Evolutionary conservation across 2,329 filamentous ascomycete species (phyloP).

Genomic region (Xylogone sp.): DNA sequence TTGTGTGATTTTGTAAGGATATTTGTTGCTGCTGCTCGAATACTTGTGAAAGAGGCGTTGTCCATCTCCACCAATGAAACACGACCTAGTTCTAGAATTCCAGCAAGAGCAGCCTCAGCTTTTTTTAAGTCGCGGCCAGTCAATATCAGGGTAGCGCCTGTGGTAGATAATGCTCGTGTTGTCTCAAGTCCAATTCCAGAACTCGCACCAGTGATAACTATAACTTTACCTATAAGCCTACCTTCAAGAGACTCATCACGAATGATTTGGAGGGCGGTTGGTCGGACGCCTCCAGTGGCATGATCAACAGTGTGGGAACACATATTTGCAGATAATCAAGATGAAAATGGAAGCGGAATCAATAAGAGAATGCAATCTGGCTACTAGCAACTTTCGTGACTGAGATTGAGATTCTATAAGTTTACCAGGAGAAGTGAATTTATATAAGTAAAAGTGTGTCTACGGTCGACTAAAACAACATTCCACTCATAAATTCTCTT

Average conservation of each 20-base stretch:
- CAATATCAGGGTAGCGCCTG: slow-evolving; percentile 31
- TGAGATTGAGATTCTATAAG: no score
- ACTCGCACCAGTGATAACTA: slow-evolving; percentile 32
- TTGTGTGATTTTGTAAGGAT: slow-evolving; percentile 19
- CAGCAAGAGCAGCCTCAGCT: slow-evolving; percentile 25
- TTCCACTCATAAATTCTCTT: no score
- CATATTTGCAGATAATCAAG: slow-evolving; percentile 15
- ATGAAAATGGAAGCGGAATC: background rate
- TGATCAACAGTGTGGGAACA: slow-evolving; percentile 6
- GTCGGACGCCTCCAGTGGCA: slow-evolving; percentile 24
- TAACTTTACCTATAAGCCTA: slow-evolving; percentile 34
- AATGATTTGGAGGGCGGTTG: slow-evolving; percentile 30
- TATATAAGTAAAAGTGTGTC: no score
- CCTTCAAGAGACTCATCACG: slow-evolving; percentile 9
- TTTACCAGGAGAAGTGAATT: no score
- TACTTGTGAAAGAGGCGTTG: slow-evolving; percentile 25
- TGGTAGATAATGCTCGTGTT: slow-evolving; percentile 28
- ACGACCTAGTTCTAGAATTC: slow-evolving; percentile 33
- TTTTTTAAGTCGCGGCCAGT: slow-evolving; percentile 29
- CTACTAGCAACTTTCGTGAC: background rate
- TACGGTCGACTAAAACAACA: no score
- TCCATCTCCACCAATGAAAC: slow-evolving; percentile 29
- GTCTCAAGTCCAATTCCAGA: slow-evolving; percentile 34
- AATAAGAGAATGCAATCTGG: background rate
- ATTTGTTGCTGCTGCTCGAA: slow-evolving; percentile 21